phyloP scores from a whole-genome alignment of 345 rosid genomes.

The Dipteronia dyeriana region DNA sequence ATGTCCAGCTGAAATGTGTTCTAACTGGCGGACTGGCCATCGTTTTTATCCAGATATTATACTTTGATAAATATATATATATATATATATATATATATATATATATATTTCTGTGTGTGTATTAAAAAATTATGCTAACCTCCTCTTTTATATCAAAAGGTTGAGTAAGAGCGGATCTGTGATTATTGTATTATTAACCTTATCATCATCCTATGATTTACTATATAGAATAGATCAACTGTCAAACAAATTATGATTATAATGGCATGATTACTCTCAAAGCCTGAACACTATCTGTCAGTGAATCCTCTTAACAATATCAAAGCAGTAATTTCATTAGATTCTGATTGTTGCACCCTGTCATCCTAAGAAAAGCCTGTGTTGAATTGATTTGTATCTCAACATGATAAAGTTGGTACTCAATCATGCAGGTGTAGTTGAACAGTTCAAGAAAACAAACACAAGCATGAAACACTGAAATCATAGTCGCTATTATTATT shows the following conservation, averaged over 20 bases:
- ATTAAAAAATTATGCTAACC: background rate
- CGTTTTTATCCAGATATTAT: background rate
- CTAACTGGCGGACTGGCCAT: background rate
- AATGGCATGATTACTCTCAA: background rate
- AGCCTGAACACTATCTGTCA: background rate
- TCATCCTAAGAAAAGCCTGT: background rate
- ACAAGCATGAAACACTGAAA: background rate
- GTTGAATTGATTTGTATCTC: background rate
- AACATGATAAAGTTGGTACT: background rate
- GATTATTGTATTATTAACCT: background rate
- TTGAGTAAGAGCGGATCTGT: background rate
- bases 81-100: too few relatives aligned
- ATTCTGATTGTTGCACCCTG: background rate
- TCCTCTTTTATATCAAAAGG: background rate
- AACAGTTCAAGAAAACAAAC: background rate
- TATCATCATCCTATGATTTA: background rate
- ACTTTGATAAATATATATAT: background rate
- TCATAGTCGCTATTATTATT: background rate
- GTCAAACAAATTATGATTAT: background rate
- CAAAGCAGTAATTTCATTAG: background rate
- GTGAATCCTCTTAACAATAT: background rate
- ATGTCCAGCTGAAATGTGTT: background rate
- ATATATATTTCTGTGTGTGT: background rate
- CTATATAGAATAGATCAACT: background rate
- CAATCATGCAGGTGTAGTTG: background rate